Percentiles rank a stretch among this genome's conserved stretches.
Conservation (phyloP, 2,329 filamentous ascomycete genomes). For the Pseudogymnoascus sp. region DNA sequence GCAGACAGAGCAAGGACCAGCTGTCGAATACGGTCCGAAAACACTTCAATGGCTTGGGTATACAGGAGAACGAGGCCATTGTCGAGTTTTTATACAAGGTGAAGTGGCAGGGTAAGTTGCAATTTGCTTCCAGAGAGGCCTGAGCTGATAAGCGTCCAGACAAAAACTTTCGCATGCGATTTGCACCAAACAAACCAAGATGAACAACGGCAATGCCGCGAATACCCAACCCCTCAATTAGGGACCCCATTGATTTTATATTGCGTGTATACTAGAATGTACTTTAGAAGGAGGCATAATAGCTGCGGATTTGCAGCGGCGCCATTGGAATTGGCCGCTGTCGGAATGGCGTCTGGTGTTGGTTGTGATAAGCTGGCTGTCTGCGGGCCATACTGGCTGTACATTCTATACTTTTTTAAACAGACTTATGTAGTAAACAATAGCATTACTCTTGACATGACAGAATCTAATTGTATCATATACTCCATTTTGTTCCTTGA, state of each 20-base stretch:
- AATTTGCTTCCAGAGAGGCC: not conserved
- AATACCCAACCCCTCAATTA: slow-evolving; percentile 3
- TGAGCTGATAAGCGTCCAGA: slow-evolving; percentile 20
- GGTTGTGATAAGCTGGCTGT: not conserved
- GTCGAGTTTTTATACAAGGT: slow-evolving; percentile 43
- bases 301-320: not conserved
- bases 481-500: not conserved
- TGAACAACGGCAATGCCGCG: slow-evolving; percentile 10
- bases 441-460: not conserved
- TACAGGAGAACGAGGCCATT: slow-evolving; percentile 76
- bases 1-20: slow-evolving; percentile 63
- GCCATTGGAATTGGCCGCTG: not conserved
- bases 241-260: slow-evolving; percentile 1
- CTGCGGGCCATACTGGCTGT: not conserved
- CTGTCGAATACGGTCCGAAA: slow-evolving; percentile 66
- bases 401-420: not conserved
- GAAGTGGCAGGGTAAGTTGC: slow-evolving; percentile 26
- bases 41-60: slow-evolving; percentile 73
- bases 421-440: not conserved
- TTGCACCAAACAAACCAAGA: slow-evolving; percentile 26
- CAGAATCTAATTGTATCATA: not conserved
- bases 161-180: slow-evolving; percentile 32
- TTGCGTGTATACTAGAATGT: not conserved
- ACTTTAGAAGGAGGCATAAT: slow-evolving; percentile 1
- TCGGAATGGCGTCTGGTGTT: not conserved